Evolutionary conservation across 1,284 basidiomycete species (phyloP).

Genomic region (Sanguinoderma infundibulare): DNA sequence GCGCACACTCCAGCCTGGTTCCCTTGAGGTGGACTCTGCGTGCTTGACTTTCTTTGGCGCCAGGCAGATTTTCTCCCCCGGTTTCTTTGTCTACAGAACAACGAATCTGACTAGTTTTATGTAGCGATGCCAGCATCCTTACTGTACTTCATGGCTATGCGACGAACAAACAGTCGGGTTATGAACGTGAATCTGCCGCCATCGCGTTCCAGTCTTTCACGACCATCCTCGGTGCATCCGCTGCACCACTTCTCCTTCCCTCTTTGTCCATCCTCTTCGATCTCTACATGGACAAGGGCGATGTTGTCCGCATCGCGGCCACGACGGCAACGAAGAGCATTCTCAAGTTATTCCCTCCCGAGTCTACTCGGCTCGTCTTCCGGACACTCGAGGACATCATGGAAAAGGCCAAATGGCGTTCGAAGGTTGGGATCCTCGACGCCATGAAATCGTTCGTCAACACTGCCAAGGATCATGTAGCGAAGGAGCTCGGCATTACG

Average conservation of each 20-base stretch:
- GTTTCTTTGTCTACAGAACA: too few species aligned
- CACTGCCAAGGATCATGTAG: slow-evolving; percentile 81
- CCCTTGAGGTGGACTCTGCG: too few species aligned
- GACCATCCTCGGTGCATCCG: slow-evolving; percentile 72
- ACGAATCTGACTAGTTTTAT: slow-evolving; percentile 6
- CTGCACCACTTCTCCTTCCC: slow-evolving; percentile 83
- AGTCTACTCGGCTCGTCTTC: slow-evolving; percentile 81
- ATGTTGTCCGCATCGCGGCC: slow-evolving; percentile 88
- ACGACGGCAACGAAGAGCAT: slow-evolving; percentile 85
- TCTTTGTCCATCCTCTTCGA: slow-evolving; percentile 84
- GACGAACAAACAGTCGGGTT: slow-evolving; percentile 89
- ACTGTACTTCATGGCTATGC: slow-evolving; percentile 74
- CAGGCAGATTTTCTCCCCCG: too few species aligned
- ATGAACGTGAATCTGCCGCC: slow-evolving; percentile 91
- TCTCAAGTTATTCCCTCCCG: slow-evolving; percentile 84
- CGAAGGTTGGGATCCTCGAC: slow-evolving; percentile 94
- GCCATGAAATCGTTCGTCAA: slow-evolving; percentile 78
- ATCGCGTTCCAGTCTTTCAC: slow-evolving; percentile 85
- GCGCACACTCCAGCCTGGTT: too few species aligned
- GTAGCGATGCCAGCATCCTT: slow-evolving; percentile 67
- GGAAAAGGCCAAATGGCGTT: slow-evolving; percentile 91
- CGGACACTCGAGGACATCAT: slow-evolving; percentile 74
- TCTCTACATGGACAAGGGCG: slow-evolving; percentile 93
- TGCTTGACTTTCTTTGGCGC: too few species aligned
- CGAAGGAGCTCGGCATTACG: slow-evolving; percentile 81